phyloP scores from a whole-genome alignment of 306 rosid genomes.

The Sophora flavescens region DNA sequence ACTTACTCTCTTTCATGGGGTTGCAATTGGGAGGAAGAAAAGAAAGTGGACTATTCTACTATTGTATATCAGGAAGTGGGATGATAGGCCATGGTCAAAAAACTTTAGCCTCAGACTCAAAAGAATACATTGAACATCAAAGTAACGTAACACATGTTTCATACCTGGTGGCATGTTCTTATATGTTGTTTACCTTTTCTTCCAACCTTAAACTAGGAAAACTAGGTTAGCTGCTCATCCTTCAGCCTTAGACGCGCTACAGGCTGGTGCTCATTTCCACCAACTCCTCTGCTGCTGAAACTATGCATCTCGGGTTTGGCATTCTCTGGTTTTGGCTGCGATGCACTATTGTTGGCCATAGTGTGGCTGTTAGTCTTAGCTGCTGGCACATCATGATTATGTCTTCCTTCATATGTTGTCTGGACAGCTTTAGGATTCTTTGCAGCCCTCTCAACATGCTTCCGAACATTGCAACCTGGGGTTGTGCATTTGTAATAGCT shows the following conservation, averaged over 20 bases:
- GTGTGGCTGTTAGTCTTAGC: conserved; percentile 69
- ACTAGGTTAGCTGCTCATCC: conserved; percentile 67
- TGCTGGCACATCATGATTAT: conserved; percentile 77
- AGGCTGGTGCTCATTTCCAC: conserved; percentile 53
- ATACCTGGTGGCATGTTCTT: conserved; percentile 16
- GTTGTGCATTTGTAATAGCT: conserved; percentile 86
- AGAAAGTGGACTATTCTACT: conserved; percentile 43
- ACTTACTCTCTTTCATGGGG: neutral
- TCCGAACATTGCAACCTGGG: conserved; percentile 71
- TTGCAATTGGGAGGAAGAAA: conserved; percentile 12
- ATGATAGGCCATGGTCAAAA: conserved; percentile 47
- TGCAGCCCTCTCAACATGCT: conserved; percentile 76
- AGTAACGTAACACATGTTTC: conserved; percentile 14
- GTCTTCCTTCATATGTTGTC: conserved; percentile 83
- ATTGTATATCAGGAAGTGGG: conserved; percentile 38
- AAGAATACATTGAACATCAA: conserved; percentile 38
- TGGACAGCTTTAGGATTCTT: conserved; percentile 72
- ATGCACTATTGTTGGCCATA: conserved; percentile 50
- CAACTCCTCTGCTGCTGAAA: conserved; percentile 44
- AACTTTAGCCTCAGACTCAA: conserved; percentile 44
- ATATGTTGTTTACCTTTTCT: conserved; percentile 17
- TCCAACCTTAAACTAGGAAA: conserved; percentile 27
- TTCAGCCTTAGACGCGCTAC: conserved; percentile 59
- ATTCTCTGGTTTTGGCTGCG: conserved; percentile 50
- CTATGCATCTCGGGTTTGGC: conserved; percentile 40